Conservation (phyloP, 345 rosid genomes). For the Ricinus communis region DNA sequence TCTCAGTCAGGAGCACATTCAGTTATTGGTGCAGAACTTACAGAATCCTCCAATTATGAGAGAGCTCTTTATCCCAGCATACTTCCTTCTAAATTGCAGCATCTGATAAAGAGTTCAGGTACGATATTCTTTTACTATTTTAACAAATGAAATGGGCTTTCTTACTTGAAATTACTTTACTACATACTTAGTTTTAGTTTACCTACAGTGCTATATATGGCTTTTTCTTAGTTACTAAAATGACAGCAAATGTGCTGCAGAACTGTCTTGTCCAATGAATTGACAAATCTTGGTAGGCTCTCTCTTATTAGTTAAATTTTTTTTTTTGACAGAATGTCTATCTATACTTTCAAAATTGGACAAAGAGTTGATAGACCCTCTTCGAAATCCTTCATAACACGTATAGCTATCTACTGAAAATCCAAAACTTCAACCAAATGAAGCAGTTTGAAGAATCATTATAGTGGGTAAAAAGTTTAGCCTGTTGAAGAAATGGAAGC, state of each 20-base stretch:
- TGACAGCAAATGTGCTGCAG: too few relatives aligned
- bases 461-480: not conserved
- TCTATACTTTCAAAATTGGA: constrained; percentile 29
- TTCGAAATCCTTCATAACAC: constrained; percentile 30
- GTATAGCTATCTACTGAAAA: constrained; percentile 14
- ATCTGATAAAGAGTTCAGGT: constrained; percentile 41
- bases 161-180: not conserved
- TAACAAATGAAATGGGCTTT: not conserved
- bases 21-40: constrained; percentile 22
- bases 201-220: too few relatives aligned
- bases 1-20: constrained; percentile 27
- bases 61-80: constrained; percentile 25
- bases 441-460: constrained; percentile 2
- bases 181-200: not conserved
- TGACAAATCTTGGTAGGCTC: not conserved
- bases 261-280: too few relatives aligned
- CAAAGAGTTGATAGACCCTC: constrained; percentile 31
- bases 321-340: constrained; percentile 27
- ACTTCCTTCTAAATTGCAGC: constrained; percentile 32
- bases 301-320: not conserved
- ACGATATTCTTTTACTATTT: not conserved
- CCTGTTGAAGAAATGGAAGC: too few relatives aligned
- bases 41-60: constrained; percentile 28
- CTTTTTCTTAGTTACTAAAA: too few relatives aligned
- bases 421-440: constrained; percentile 11